Evolutionary conservation across 257 asterid species (phyloP), one percentile per base, ranked within the genome.

Genomic region (Solanum pinnatisectum): DNA sequence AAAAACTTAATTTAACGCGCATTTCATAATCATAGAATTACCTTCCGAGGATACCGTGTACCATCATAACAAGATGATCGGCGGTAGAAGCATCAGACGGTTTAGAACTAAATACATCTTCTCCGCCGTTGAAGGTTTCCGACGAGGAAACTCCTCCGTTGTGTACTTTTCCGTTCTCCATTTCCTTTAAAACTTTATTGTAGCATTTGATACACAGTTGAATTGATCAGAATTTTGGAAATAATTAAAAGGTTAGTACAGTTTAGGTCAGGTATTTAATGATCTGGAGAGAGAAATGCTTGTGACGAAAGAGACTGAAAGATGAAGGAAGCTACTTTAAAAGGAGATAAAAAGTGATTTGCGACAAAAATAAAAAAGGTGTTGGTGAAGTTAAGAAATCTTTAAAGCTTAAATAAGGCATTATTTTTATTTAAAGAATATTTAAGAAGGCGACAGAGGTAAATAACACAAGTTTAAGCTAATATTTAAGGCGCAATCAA

Each of bases 31-130:
- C 63, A 49, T 27, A 84, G 15, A 46, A 23, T 27, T 91, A 97
- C 99, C 99, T 97, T 87, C 99, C 99, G 8, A 97, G 98, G 90
- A 97, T 97, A 76, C 99, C 99, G 84, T 97, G 99, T 65, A 97
- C 98, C 98, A 97, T 92, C 74, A 97, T 92, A 85, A 97, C 97
- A 9, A 97, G 99, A 92, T 97, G 99, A 95, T 95, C 99, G 44
- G 98, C 99, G 8, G 96, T 90, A 2, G 92, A 89, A 87, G 90
- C 94, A 88, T 96, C 96, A 70, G 96, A 92, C 7, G 89, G 86
- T 68, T 89, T 92, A 87, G 90, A 92, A 87, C 95, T 94, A 87
- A 86, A 94, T 49, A 95, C 98, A 86, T 94, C 98, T 92, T 93
- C 95, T 49, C 92, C 98, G 25, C 97, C 98, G 87, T 92, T 87